Evolutionary conservation across 208 protist genomes (phyloP).

Genomic region (Acanthamoeba healyi): DNA sequence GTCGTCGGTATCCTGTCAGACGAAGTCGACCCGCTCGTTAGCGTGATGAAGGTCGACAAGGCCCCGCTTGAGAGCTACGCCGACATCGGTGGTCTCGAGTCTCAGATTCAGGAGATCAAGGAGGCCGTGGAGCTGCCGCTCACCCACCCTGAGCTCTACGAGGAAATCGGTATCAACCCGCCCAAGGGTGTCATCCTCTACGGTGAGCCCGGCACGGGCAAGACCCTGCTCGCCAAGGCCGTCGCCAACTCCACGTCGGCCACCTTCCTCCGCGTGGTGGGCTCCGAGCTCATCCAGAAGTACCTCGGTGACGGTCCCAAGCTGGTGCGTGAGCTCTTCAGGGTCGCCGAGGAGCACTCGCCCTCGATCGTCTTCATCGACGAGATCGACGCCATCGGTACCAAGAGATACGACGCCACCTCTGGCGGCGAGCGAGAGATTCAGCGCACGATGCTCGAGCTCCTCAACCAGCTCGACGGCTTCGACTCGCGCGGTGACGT

Average conservation of each 20-base stretch:
- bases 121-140: conserved; percentile 99
- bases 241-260: conserved; percentile 98
- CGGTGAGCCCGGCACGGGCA: conserved; percentile 89
- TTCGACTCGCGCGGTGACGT: conserved; percentile 99
- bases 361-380: conserved; percentile 99
- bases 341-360: conserved; percentile 98
- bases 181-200: conserved; percentile 88
- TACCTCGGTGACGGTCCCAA: conserved; percentile 99
- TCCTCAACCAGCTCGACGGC: conserved; percentile 99
- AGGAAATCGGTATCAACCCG: conserved; percentile 83
- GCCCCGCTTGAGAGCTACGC: conserved; percentile 99
- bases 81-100: conserved; percentile 99
- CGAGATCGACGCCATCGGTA: conserved; percentile 99
- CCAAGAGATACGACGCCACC: conserved; percentile 98
- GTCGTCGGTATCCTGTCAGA: conserved; percentile 99
- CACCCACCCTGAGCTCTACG: conserved; percentile 93
- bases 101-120: conserved; percentile 99
- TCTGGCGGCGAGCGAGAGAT: conserved; percentile 99
- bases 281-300: conserved; percentile 99
- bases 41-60: conserved; percentile 99
- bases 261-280: conserved; percentile 99
- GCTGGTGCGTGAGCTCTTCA: conserved; percentile 99
- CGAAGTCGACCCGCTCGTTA: conserved; percentile 99
- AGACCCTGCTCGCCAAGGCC: conserved; percentile 89
- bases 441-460: conserved; percentile 99